Base-by-base conservation (phyloP, 2,329 filamentous ascomycete species). In the Colletotrichum incanum region DNA sequence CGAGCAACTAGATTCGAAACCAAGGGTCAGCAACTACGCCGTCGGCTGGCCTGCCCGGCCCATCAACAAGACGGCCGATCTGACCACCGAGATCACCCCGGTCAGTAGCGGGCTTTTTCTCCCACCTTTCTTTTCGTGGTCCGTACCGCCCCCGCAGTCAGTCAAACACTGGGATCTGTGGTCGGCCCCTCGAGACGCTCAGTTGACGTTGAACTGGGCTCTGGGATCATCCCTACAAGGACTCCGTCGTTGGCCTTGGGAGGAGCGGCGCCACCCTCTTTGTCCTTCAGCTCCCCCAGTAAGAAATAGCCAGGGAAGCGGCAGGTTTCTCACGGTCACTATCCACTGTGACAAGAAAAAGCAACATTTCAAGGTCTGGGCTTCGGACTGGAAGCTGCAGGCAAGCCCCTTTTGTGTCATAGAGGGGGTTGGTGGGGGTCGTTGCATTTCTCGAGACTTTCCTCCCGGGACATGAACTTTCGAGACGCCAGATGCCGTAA, bases 161-260 rank as follows among this genome's bases (percentile, higher is more conserved):
- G 59, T 62, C 65, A 34, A 61, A 72, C 37, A 55, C 58, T 47
- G n/a, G 69, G 59, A 62, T 69, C 65, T 63, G 41, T 68, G 52
- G 54, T 69, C 58, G 39, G 58, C 59, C 20, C 12, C 37, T 64
- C 54, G 34, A 45, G 45, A 60, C 39, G n/a, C 26, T 31, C 59
- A 54, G 34, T 63, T 52, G 69, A 69, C 69, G 45, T 69, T 49
- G 58, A 23, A 49, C 9, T 47, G 11, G 43, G 45, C 52, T n/a
- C 69, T 26, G 47, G 58, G 69, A 64, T 69, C 23, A 72, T 64
- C 65, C 69, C 47, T 69, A 59, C 58, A 18, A 20, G 9, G 14
- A 18, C 54, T 34, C 20, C 16, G 31, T 64, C 12, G 55, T 50
- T 54, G 34, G 28, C 26, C 43, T 62, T 54, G 34, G 52, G 23